phyloP scores from a whole-genome alignment of 345 rosid species.

The Salix viminalis region DNA sequence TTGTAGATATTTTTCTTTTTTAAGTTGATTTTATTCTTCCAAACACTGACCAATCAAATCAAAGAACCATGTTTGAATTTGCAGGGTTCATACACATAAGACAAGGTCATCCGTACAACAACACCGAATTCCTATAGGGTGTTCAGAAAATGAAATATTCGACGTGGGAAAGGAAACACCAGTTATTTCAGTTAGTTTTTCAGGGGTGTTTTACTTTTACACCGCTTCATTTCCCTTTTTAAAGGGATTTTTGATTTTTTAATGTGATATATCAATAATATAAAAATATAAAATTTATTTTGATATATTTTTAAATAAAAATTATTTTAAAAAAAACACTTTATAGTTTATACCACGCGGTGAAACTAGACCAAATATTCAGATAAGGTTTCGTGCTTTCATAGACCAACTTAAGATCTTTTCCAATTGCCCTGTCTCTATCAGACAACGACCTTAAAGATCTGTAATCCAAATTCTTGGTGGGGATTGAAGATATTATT shows the following conservation, averaged over 20 bases:
- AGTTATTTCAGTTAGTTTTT: not conserved
- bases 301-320: not conserved
- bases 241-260: too few relatives aligned
- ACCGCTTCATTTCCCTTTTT: too few relatives aligned
- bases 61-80: too few relatives aligned
- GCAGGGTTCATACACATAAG: too few relatives aligned
- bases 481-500: not conserved
- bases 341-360: not conserved
- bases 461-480: not conserved
- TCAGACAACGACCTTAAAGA: slow-evolving; percentile 1
- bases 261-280: too few relatives aligned
- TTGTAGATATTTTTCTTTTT: too few relatives aligned
- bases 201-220: too few relatives aligned
- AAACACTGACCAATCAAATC: too few relatives aligned
- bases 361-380: not conserved
- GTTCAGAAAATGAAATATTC: not conserved
- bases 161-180: not conserved
- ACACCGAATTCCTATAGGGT: not conserved
- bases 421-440: not conserved
- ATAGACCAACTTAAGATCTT: slow-evolving; percentile 9
- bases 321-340: not conserved
- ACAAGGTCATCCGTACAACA: not conserved
- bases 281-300: not conserved
- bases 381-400: not conserved
- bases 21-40: too few relatives aligned